phyloP scores from a whole-genome alignment of 108 stramenopile species.

The Asterionellopsis glacialis region DNA sequence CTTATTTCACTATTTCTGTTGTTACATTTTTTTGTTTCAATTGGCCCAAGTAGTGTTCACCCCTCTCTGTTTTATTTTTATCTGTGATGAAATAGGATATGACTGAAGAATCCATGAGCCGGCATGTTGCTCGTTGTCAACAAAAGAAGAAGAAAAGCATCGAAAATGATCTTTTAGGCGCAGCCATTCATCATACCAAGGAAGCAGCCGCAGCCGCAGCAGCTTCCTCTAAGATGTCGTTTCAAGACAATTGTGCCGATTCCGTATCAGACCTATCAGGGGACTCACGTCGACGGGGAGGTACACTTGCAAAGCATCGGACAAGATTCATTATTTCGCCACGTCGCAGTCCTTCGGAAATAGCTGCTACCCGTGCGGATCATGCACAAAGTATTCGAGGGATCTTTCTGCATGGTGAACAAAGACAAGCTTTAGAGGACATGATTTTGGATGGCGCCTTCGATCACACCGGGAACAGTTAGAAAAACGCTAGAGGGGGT shows the following conservation, averaged over 20 bases:
- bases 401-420: background rate
- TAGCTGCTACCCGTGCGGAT: too few relatives aligned
- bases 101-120: constrained; percentile 8
- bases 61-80: too few relatives aligned
- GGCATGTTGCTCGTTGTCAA: background rate
- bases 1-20: background rate
- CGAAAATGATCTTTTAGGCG: background rate
- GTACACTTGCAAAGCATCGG: background rate
- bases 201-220: background rate
- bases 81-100: background rate
- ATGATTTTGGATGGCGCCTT: background rate
- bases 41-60: background rate
- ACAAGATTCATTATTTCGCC: too few relatives aligned
- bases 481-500: background rate
- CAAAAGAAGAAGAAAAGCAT: background rate
- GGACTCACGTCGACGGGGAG: background rate
- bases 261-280: background rate
- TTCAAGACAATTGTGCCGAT: background rate
- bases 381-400: too few relatives aligned
- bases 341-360: too few relatives aligned
- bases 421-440: background rate
- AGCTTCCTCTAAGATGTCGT: background rate
- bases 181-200: background rate
- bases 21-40: background rate
- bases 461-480: background rate